Base-by-base conservation (phyloP, 257 asterid genomes). In the Ilex aquifolium region DNA sequence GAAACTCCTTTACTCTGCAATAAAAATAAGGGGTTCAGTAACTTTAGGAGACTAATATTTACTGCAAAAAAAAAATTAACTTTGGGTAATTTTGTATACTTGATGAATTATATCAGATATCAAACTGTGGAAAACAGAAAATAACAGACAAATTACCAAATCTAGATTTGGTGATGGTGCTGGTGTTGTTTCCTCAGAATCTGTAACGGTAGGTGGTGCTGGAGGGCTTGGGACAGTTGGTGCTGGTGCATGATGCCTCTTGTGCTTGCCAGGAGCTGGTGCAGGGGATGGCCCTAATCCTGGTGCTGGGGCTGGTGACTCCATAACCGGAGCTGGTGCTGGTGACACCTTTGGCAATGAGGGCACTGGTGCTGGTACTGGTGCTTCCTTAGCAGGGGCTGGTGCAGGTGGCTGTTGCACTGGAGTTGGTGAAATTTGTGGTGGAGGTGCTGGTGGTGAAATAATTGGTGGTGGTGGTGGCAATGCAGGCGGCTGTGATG, bases 181-280 rank as follows among this genome's bases (percentile, higher is more conserved):
- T 36, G 95, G 95, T 39, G 92, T 60, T 64, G 85, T 73, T 12
- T 84, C 96, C 0, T 71, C 94, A 1, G 82, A 65, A 64, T 79
- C 80, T 65, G 71, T 70, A 65, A 71, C 77, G 5, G 80, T 78
- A 10, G 96, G 95, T 27, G 99, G 97, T 59, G 99, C 95, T 1
- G 99, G 99, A n/a, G 99, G 99, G 81, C 99, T 93, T 32, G 59
- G 74, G 57, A 88, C 65, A 32, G 76, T 74, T 4, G 95, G 93
- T 32, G 99, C 95, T 21, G 99, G 99, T 36, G 95, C 93, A 16
- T 80, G 90, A 32, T 68, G 85, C 68, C n/a, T 69, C 49, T 21
- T 69, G 64, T 70, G 81, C 51, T 64, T 76, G 59, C 72, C 79
- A 66, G 54, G 79, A 31, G 74, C 72, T 56, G 82, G 98, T 69